Evolutionary conservation across 208 protist species (phyloP).

Genomic region (Leishmania amazonensis): DNA sequence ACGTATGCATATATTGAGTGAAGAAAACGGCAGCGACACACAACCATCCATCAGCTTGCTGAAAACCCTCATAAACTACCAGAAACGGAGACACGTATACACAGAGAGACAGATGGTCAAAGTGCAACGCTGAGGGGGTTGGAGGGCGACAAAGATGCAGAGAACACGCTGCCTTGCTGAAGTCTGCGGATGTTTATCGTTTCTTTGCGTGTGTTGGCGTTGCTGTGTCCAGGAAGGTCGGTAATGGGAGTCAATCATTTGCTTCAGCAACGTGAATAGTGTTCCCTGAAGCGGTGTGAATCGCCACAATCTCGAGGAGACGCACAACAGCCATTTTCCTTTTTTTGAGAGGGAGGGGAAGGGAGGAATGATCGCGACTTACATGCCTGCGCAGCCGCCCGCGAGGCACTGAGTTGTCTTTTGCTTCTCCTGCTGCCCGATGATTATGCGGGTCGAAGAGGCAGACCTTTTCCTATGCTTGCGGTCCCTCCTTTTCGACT

Average conservation of each 20-base stretch:
- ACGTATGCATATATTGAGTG: too few relatives aligned
- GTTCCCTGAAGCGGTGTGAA: neutral
- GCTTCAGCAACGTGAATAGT: neutral
- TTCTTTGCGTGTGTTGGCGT: neutral
- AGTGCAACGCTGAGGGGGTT: neutral
- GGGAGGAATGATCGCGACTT: neutral
- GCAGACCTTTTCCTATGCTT: neutral
- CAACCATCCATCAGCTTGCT: neutral
- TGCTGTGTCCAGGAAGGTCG: too few relatives aligned
- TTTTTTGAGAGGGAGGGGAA: too few relatives aligned
- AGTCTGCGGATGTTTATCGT: neutral
- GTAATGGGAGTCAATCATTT: neutral
- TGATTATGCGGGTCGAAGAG: neutral
- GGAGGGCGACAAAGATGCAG: neutral
- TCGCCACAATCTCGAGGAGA: neutral
- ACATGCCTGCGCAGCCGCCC: constrained; percentile 10
- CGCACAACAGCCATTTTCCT: neutral
- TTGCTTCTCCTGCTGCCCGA: constrained; percentile 7
- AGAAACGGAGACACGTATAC: neutral
- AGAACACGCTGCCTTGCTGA: neutral
- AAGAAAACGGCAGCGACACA: neutral
- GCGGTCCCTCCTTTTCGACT: neutral
- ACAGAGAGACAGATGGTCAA: neutral
- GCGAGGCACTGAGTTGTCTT: constrained; percentile 13
- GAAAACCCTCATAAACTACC: neutral